phyloP scores from a whole-genome alignment of 164 flowering plant species.

The Nymphaea colorata region DNA sequence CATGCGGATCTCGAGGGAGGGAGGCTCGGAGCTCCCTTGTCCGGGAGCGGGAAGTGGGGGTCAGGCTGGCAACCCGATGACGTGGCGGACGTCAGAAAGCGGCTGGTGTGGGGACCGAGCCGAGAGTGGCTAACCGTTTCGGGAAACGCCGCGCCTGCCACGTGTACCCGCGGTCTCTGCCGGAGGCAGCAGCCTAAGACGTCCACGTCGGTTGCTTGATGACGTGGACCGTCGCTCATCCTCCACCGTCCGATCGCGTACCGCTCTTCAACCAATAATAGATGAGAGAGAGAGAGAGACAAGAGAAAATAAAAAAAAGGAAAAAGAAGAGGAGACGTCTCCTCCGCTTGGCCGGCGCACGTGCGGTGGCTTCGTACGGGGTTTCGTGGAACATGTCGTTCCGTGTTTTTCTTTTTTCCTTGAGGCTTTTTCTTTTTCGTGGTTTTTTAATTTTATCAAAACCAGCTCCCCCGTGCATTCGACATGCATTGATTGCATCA shows the following conservation, averaged over 20 bases:
- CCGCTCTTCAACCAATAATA: neutral
- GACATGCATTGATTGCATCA: too few relatives aligned
- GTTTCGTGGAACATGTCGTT: neutral
- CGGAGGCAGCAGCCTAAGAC: neutral
- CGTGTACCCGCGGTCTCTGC: neutral
- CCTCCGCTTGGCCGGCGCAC: neutral
- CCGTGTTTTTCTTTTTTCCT: neutral
- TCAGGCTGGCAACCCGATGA: too few relatives aligned
- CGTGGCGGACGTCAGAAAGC: neutral
- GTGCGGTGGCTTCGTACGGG: too few relatives aligned
- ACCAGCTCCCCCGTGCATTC: too few relatives aligned
- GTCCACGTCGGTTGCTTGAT: neutral
- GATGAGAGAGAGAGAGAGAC: neutral
- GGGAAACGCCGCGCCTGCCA: neutral
- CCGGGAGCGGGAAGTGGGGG: too few relatives aligned
- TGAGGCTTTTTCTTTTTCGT: neutral
- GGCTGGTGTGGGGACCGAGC: neutral
- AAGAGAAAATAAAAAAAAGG: neutral
- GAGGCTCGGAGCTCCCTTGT: too few relatives aligned
- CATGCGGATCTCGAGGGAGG: too few relatives aligned
- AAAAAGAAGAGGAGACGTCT: neutral
- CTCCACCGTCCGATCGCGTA: neutral
- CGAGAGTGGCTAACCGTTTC: neutral
- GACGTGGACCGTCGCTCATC: neutral
- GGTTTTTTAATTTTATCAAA: too few relatives aligned